Percentiles rank a stretch among this genome's conserved stretches.
phyloP scores from a whole-genome alignment of 306 rosid genomes.

The Carpinus viminea region DNA sequence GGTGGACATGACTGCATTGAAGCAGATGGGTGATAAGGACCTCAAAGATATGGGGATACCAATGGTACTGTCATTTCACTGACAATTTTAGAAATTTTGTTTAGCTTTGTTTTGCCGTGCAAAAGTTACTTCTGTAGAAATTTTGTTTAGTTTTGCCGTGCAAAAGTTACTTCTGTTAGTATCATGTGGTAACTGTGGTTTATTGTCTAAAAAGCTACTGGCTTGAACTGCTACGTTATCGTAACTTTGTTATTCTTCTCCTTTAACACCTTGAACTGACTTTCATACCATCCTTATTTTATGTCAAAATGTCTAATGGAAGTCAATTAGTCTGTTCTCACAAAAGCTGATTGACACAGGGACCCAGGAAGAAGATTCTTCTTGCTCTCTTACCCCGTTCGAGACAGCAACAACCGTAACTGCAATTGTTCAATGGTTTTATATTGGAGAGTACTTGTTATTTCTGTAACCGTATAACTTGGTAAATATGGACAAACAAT shows the following conservation, averaged over 20 bases:
- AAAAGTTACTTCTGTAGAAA: background rate
- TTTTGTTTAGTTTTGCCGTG: background rate
- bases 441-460: background rate
- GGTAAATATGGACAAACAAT: background rate
- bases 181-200: background rate
- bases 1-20: conserved; percentile 69
- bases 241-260: background rate
- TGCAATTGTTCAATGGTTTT: background rate
- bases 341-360: conserved; percentile 39
- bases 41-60: conserved; percentile 74
- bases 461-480: background rate
- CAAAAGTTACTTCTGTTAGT: background rate
- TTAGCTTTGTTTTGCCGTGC: background rate
- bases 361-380: conserved; percentile 72
- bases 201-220: background rate
- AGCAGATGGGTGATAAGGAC: conserved; percentile 68
- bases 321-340: conserved; percentile 1
- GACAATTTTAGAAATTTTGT: background rate
- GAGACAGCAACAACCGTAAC: conserved; percentile 33
- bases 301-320: background rate
- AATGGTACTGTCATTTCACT: conserved; percentile 46
- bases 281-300: background rate
- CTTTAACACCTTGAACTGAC: background rate
- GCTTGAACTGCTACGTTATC: background rate
- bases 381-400: conserved; percentile 41